phyloP scores from a whole-genome alignment of 345 rosid species.

The Rhodamnia argentea region DNA sequence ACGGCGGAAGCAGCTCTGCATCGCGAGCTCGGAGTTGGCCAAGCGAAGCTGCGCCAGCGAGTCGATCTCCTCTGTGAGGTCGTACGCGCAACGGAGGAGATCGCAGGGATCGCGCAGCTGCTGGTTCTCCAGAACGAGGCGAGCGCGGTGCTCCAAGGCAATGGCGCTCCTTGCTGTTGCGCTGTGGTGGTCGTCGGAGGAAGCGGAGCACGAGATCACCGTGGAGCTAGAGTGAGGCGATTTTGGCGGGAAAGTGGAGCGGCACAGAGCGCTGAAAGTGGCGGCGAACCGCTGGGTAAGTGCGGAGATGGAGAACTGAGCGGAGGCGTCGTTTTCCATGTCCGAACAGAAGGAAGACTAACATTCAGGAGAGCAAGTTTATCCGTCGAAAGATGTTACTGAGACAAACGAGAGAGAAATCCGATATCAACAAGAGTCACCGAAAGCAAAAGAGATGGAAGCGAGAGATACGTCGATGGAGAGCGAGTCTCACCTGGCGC shows the following conservation, averaged over 20 bases:
- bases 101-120: slow-evolving; percentile 57
- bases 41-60: slow-evolving; percentile 39
- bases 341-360: background rate
- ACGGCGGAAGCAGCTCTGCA: slow-evolving; percentile 20
- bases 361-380: background rate
- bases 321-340: slow-evolving; percentile 25
- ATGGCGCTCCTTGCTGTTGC: background rate
- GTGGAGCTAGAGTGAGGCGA: slow-evolving; percentile 24
- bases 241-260: slow-evolving; percentile 58
- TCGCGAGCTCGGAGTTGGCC: slow-evolving; percentile 50
- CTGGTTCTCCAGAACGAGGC: slow-evolving; percentile 58
- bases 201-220: slow-evolving; percentile 21
- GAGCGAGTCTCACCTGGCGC: background rate
- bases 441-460: background rate
- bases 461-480: background rate
- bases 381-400: background rate
- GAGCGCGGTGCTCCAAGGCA: slow-evolving; percentile 52
- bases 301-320: background rate
- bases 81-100: slow-evolving; percentile 42
- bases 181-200: slow-evolving; percentile 14
- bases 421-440: background rate
- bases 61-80: slow-evolving; percentile 38
- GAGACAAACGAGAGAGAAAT: background rate
- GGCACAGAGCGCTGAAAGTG: slow-evolving; percentile 43
- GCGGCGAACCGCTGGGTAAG: slow-evolving; percentile 17